Percentiles rank a stretch among this genome's conserved stretches.
phyloP scores from a whole-genome alignment of 2,329 filamentous ascomycete genomes.

The Penicillium oxalicum region DNA sequence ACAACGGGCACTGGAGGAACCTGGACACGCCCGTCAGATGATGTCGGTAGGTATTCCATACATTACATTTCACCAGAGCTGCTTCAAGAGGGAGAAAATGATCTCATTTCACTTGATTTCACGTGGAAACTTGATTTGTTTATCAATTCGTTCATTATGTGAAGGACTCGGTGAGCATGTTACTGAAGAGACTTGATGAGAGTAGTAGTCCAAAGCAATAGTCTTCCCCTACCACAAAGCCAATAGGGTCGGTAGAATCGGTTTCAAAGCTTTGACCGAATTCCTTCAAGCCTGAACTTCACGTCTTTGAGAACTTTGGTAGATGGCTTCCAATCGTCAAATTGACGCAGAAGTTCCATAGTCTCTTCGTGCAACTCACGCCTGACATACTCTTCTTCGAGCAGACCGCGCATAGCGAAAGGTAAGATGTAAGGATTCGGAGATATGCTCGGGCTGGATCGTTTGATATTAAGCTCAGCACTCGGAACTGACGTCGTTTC shows the following conservation, averaged over 20 bases:
- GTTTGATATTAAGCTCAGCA: constrained; percentile 47
- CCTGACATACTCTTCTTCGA: constrained; percentile 88
- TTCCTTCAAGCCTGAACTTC: constrained; percentile 86
- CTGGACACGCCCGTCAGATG: too few relatives aligned
- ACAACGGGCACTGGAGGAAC: too few relatives aligned
- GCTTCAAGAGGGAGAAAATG: too few relatives aligned
- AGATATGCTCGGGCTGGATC: constrained; percentile 37
- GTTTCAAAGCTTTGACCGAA: constrained; percentile 70
- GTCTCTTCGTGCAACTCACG: constrained; percentile 73
- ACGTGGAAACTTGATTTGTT: too few relatives aligned
- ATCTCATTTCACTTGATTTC: too few relatives aligned
- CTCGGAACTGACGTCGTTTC: constrained; percentile 58
- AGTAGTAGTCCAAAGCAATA: too few relatives aligned
- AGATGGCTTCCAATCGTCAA: constrained; percentile 86
- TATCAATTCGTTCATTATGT: too few relatives aligned
- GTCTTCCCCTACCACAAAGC: not conserved
- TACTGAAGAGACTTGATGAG: too few relatives aligned
- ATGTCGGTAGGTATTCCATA: too few relatives aligned
- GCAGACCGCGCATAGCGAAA: constrained; percentile 87
- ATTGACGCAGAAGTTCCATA: constrained; percentile 71
- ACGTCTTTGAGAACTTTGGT: constrained; percentile 94
- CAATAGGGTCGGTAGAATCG: not conserved
- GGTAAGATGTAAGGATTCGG: constrained; percentile 86
- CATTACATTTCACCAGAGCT: too few relatives aligned
- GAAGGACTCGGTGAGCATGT: too few relatives aligned